These are phyloP conservation scores for Cystobasidium tubakii DNA, from an alignment of 768 basidiomycete genomes.

Conservation along the genomic window DNA sequence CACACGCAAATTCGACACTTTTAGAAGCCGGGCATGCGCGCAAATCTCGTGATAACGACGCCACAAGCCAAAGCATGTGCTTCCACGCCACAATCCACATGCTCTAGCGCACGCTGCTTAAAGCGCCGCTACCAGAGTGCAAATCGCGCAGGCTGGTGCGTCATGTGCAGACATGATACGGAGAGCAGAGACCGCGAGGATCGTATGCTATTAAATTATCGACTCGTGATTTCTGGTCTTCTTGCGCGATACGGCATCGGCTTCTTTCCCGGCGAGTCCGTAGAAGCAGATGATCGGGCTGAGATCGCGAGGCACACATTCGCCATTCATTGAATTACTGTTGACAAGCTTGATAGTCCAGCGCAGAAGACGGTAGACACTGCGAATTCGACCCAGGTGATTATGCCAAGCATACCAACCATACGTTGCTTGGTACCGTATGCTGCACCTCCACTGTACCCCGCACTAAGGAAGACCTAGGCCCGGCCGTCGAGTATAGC, in stretches of 20 bases:
- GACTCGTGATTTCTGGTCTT: neutral
- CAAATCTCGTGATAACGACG: slow-evolving; percentile 20
- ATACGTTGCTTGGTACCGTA: too few species aligned
- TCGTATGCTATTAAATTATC: neutral
- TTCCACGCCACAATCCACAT: slow-evolving; percentile 9
- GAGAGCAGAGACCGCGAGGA: neutral
- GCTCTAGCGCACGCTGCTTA: neutral
- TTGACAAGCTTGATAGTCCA: too few species aligned
- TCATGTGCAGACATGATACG: neutral
- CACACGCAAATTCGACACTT: neutral
- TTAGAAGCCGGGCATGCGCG: slow-evolving; percentile 2
- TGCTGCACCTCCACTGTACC: too few species aligned
- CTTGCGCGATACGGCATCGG: neutral
- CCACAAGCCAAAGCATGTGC: neutral
- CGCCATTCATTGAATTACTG: too few species aligned
- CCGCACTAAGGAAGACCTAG: too few species aligned
- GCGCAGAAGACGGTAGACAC: too few species aligned
- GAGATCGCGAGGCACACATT: too few species aligned
- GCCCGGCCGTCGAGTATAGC: too few species aligned
- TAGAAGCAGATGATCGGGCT: too few species aligned
- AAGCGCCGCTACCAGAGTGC: neutral
- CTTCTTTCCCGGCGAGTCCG: too few species aligned
- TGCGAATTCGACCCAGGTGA: too few species aligned
- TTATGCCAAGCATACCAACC: too few species aligned
- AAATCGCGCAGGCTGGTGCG: neutral